Evolutionary conservation across 345 rosid species (phyloP), one percentile per base, ranked within the genome.

Genomic region (Citrus medica): DNA sequence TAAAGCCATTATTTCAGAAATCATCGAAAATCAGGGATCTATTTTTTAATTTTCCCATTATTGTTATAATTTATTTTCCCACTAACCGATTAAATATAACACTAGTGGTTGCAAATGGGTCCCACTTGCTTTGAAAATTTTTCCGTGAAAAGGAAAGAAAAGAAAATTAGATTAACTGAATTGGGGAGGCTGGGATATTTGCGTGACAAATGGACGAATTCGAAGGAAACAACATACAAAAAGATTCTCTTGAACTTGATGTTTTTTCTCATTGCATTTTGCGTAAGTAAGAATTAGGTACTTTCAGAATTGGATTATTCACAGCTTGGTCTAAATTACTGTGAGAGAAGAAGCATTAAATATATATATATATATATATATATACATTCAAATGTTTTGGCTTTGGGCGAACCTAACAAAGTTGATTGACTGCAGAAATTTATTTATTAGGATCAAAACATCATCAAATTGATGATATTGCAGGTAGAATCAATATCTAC

Each of bases 41-140:
- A 5, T 1, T 6, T 32, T 24, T 64, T 17, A 17, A 6, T 27
- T 6, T 8, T 30, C n/a, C n/a, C 8, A 30, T 7, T 17, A 9
- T 16, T 6, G 32, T 25, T 13, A 53, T 53, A 7, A 53, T 5
- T 53, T 17, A 14, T 17, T 53, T 53, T 53, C 58, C 22, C 58
- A 53, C 22, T 53, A 53, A 53, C 21, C 22, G 1, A 5, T 5
- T 4, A 7, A 53, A 64, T 9, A 40, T 56, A 22, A 14, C 21
- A n/a, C 35, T 35, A n/a, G 65, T 73, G 7, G 76, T 73, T 58
- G 66, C 14, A 73, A 3, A n/a, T 5, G 66, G 76, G 76, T 58
- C 76, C 76, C 27, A 16, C 76, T 21, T 21, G 14, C 4, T 37
- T 71, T 7, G 4, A 48, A 27, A 48, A 27, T 1, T 3, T 10